Evolutionary conservation across 257 asterid species (phyloP), one percentile per base, ranked within the genome.

Genomic region (Nicotiana noctiflora): DNA sequence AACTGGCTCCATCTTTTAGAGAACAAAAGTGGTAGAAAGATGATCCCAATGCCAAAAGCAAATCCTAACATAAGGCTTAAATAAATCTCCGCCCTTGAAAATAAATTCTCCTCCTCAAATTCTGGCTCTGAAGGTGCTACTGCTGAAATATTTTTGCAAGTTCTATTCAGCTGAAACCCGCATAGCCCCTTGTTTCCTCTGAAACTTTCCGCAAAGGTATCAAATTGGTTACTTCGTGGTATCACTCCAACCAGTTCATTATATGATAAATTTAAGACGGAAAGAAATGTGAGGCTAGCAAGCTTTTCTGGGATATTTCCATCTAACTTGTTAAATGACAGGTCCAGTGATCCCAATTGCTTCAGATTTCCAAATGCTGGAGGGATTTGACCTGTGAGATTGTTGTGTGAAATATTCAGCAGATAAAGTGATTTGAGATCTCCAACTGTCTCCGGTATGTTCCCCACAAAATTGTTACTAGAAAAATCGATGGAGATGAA

Each of bases 401-500:
- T 62, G 75, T 87, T 87, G 84, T 83, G 74, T 10, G 92, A 86
- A 3, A 88, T 18, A 82, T 86, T 90, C 57, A 90, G 87, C 44
- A 83, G 76, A 75, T 79, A 31, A 18, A 85, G 84, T 7, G 83
- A 64, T 56, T 18, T 80, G 31, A 88, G 89, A 12, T 84, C 83
- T n/a, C 90, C 92, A 9, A 89, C 57, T 12, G 76, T 63, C 8
- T 65, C 80, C 11, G 94, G 89, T 46, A 89, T 82, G 3, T 12
- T 21, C 18, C 94, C 92, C 2, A 76, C 65, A 53, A 89, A 88
- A 40, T 86, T 83, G 64, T 90, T 90, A 80, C 84, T 32, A 8
- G 94, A 89, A 70, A 90, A 77, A 84, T 89, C 91, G 77, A 90
- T 81, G 61, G 90, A 85, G 21, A 74, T 83, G 79, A 83, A 70